These are phyloP conservation scores for Zygoascus tannicola DNA, from an alignment of 805 yeast species.

Conservation along the genomic window DNA sequence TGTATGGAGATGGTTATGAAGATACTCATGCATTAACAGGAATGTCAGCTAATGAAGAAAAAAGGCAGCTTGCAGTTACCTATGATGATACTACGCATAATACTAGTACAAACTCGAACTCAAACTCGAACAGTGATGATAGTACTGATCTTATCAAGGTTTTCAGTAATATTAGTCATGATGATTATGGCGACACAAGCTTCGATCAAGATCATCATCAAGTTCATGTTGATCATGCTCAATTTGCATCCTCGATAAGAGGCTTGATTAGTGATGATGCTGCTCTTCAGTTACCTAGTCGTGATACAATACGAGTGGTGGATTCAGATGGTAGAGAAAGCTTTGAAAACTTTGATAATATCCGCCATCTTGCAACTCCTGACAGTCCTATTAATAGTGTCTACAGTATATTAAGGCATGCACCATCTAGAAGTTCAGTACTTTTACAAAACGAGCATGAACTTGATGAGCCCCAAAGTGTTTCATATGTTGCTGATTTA, in stretches of 20 bases:
- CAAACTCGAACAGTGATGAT: not conserved
- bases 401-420: not conserved
- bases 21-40: not conserved
- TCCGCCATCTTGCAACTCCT: not conserved
- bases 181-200: not conserved
- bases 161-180: slow-evolving; percentile 1
- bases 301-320: not conserved
- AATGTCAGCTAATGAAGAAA: not conserved
- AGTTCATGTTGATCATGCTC: not conserved
- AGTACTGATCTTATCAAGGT: slow-evolving; percentile 1
- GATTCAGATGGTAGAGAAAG: not conserved
- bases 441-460: slow-evolving; percentile 3
- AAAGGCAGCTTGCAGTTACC: not conserved
- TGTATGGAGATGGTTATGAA: not conserved
- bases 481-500: not conserved
- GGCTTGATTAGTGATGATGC: not conserved
- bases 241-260: not conserved
- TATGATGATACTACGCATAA: not conserved
- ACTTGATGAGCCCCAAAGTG: not conserved
- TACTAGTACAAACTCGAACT: not conserved
- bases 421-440: slow-evolving; percentile 4
- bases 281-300: not conserved
- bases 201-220: not conserved
- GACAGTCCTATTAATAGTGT: not conserved
- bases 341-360: not conserved